Base-by-base conservation (phyloP, 2,329 filamentous ascomycete genomes). In the Talaromyces sp. region DNA sequence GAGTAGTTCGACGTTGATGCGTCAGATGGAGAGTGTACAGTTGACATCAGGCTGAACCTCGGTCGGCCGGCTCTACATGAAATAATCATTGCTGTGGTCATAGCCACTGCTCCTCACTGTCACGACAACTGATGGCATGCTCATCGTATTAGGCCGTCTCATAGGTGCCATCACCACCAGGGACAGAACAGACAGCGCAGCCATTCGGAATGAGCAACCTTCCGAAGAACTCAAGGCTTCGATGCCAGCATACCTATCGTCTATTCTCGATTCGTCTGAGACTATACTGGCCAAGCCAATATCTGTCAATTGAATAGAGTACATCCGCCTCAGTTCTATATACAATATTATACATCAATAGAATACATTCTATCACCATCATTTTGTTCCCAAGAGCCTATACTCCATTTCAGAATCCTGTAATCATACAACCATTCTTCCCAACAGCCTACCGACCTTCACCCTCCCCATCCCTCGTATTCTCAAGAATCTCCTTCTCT, bases 1-100 rank as follows among this genome's bases (percentile, higher is more conserved):
- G 66, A 79, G 81, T 64, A 83, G 82, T 69, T 81, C 82, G 16
- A 84, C 82, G 14, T 71, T 85, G 61, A 79, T 80, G 72, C 77
- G 82, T 62, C 81, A 80, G 71, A 82, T 84, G 78, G 83, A 84
- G 67, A 77, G 75, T 10, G 70, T 83, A 31, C 59, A 66, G 11
- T 45, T 66, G 50, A 65, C 59, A 10, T 65, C 31, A 14, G 64
- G 50, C 2, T 58, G 61, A 63, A 27, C 33, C 14, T 19, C 27
- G 31, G 27, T 37, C 33, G 22, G 22, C 10, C n/a, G 5, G n/a
- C 3, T 24, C 7, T 14, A 22, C 5, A 13, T 37, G 31, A 37
- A 24, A n/a, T 0, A 14, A 39, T 14, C 13, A 56, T 56, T 16
- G 33, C 19, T 39, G 33, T 58, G 56, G 27, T 3, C n/a, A 27